Percentiles rank a stretch among this genome's conserved stretches.
Evolutionary conservation across 768 basidiomycete genomes (phyloP).

Genomic region (Termitomyces sp.): DNA sequence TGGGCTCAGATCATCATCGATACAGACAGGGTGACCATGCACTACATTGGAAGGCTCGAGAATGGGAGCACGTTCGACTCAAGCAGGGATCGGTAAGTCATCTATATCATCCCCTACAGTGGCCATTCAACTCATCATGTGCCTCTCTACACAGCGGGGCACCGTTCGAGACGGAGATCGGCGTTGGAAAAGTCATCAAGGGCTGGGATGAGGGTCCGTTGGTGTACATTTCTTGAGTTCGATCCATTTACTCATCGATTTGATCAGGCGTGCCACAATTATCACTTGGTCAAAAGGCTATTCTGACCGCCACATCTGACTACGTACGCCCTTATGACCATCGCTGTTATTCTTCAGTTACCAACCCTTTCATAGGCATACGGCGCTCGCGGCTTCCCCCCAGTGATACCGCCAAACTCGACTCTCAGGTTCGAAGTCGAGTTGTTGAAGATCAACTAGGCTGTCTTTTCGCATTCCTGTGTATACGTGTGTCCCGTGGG

Average conservation of each 20-base stretch:
- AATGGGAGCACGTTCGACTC: slow-evolving; percentile 74
- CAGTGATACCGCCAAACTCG: slow-evolving; percentile 74
- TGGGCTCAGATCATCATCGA: slow-evolving; percentile 19
- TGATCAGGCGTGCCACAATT: slow-evolving; percentile 69
- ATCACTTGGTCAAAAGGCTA: slow-evolving; percentile 73
- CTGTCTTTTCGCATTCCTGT: slow-evolving; percentile 2
- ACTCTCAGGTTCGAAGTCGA: slow-evolving; percentile 83
- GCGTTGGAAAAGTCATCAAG: slow-evolving; percentile 79
- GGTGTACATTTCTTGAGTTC: neutral
- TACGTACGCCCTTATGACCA: slow-evolving; percentile 47
- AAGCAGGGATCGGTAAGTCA: slow-evolving; percentile 64
- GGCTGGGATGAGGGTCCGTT: slow-evolving; percentile 86
- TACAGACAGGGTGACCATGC: slow-evolving; percentile 67
- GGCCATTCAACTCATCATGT: slow-evolving; percentile 5
- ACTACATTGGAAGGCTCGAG: slow-evolving; percentile 72
- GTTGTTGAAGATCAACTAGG: slow-evolving; percentile 62
- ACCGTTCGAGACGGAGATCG: slow-evolving; percentile 71
- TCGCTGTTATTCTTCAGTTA: neutral
- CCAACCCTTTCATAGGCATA: slow-evolving; percentile 49
- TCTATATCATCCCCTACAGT: slow-evolving; percentile 4
- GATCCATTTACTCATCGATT: slow-evolving; percentile 18
- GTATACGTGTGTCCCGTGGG: slow-evolving; percentile 11
- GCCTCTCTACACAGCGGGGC: slow-evolving; percentile 33
- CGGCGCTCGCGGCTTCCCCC: slow-evolving; percentile 70
- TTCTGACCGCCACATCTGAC: slow-evolving; percentile 66